These are phyloP conservation scores for Coemansia sp. DNA, from an alignment of 192 early-diverging fungal species.

Conservation along the genomic window DNA sequence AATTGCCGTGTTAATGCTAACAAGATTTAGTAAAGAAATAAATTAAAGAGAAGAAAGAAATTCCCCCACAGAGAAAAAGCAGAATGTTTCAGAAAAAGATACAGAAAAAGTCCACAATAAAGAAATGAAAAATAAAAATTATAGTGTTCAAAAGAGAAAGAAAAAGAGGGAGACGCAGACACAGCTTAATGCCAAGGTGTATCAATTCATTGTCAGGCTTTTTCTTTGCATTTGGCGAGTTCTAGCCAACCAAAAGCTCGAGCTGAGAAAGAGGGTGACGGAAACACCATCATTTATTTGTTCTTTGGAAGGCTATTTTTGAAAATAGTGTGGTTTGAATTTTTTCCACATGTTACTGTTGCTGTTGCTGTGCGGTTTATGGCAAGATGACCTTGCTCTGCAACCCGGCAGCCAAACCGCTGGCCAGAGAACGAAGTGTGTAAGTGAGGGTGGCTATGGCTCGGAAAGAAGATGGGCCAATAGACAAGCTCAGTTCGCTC, in stretches of 20 bases:
- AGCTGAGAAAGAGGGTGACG: neutral
- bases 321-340: too few species aligned
- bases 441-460: too few species aligned
- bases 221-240: neutral
- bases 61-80: neutral
- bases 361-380: too few species aligned
- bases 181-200: neutral
- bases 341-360: too few species aligned
- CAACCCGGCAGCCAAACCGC: too few species aligned
- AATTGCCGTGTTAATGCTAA: conserved; percentile 2
- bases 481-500: too few species aligned
- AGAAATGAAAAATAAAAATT: neutral
- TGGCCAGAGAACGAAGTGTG: too few species aligned
- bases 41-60: conserved; percentile 9
- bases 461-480: too few species aligned
- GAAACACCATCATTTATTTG: neutral
- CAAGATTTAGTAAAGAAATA: conserved; percentile 6
- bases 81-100: conserved; percentile 12
- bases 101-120: conserved; percentile 4
- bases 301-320: too few species aligned
- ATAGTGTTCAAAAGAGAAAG: neutral
- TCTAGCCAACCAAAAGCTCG: neutral
- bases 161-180: neutral
- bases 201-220: conserved; percentile 2
- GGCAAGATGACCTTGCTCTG: too few species aligned